Conservation (phyloP, 805 yeast species). For the Lachancea sp. region DNA sequence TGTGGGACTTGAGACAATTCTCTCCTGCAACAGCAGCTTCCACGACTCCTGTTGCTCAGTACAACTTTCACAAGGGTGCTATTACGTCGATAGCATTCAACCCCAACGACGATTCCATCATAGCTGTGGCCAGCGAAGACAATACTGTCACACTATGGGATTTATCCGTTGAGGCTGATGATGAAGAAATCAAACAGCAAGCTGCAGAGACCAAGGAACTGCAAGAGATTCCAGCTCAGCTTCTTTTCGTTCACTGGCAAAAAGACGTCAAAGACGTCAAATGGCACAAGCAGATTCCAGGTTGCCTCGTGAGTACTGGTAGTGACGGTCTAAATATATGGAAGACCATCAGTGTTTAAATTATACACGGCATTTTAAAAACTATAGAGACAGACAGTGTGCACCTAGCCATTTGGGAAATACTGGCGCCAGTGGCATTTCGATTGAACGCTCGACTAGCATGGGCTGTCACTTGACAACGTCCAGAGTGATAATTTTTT, state of each 20-base stretch:
- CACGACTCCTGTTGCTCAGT: constrained; percentile 81
- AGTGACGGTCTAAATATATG: constrained; percentile 90
- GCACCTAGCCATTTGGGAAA: not conserved
- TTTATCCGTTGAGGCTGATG: constrained; percentile 96
- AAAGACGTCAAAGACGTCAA: constrained; percentile 94
- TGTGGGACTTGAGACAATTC: constrained; percentile 93
- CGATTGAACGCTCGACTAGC: not conserved
- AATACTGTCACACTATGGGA: constrained; percentile 98
- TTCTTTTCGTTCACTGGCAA: constrained; percentile 97
- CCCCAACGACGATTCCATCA: constrained; percentile 90
- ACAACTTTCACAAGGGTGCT: constrained; percentile 90
- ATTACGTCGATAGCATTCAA: constrained; percentile 91
- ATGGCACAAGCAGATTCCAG: constrained; percentile 97
- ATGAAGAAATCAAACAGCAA: constrained; percentile 89
- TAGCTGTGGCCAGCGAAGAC: constrained; percentile 95
- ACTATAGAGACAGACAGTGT: not conserved
- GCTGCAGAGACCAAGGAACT: constrained; percentile 70
- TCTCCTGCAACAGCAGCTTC: constrained; percentile 40
- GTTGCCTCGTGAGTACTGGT: constrained; percentile 90
- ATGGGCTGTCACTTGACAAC: not conserved
- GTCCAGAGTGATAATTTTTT: not conserved
- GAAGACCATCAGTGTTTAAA: constrained; percentile 90
- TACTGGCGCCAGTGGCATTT: too few relatives aligned
- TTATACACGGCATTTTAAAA: not conserved
- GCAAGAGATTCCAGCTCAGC: constrained; percentile 89